Evolutionary conservation across 129 eudicot genomes (phyloP), one percentile per base, ranked within the genome.

Genomic region (Solidago caesia): DNA sequence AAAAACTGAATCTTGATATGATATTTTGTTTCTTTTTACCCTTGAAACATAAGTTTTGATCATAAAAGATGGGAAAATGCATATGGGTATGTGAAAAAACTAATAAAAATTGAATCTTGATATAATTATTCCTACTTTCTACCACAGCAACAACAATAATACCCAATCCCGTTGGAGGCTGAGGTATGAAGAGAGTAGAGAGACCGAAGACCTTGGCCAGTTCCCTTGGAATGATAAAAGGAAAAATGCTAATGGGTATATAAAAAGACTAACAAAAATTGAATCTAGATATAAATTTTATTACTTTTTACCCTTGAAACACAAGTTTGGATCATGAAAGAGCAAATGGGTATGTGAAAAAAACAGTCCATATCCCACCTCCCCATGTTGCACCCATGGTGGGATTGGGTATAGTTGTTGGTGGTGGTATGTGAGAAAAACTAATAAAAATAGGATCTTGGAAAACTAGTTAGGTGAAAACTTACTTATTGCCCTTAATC

Each of bases 401-500:
- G 3, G 39, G 39, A 70, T 29, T 52, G 72, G 72, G 74, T 74
- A 27, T 1, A 2, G 39, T 33, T 33, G 39, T 33, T 33, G 21
- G 21, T 21, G 21, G 21, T 21, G 21, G 21, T 21, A 1, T 33
- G 39, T 26, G 45, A 48, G 4, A 11, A 69, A 73, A 84, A 69
- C n/a, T n/a, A 39, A 62, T 42, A 71, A 68, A 83, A 78, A 71
- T 68, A 2, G 44, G 44, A 72, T 62, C 70, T 59, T 65, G 58
- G 53, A 57, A 53, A 44, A 27, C 29, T 11, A 52, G 10, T 64
- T 3, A 26, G 39, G 39, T 62, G 41, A 10, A 13, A 15, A 89
- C 95, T 82, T 79, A 92, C 98, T 83, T 92, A 85, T 92, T 92
- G 9, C 98, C 98, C 82, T 88, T 89, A 68, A 92, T 92, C 83